Conservation (phyloP, 202 grass and related monocot genomes). For the Panicum virgatum region DNA sequence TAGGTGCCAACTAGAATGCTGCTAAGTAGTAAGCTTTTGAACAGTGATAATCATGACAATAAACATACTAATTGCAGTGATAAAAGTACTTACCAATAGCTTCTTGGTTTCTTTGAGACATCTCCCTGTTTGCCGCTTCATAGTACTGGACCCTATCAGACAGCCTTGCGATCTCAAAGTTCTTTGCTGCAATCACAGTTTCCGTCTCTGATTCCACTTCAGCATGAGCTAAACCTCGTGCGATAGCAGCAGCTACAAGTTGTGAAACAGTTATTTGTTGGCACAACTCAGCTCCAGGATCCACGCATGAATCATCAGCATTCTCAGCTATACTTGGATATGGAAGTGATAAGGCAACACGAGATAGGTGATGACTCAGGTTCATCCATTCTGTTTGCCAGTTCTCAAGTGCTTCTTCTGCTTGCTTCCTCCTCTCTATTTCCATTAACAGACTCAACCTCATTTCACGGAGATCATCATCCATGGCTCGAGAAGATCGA, state of each 20-base stretch:
- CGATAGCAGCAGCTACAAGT: constrained; percentile 68
- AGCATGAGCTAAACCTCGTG: constrained; percentile 54
- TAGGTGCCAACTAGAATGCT: not conserved
- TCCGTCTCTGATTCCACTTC: constrained; percentile 77
- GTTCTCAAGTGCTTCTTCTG: constrained; percentile 72
- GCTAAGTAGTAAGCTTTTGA: not conserved
- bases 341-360: constrained; percentile 63
- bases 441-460: constrained; percentile 75
- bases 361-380: constrained; percentile 72
- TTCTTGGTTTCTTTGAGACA: constrained; percentile 99
- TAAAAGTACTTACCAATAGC: constrained; percentile 59
- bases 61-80: not conserved
- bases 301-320: constrained; percentile 45
- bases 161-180: constrained; percentile 92
- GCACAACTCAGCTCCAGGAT: constrained; percentile 77
- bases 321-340: constrained; percentile 45
- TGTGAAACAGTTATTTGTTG: constrained; percentile 79
- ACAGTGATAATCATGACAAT: not conserved
- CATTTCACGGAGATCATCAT: constrained; percentile 82
- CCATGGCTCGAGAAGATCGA: constrained; percentile 46
- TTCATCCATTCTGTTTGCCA: constrained; percentile 77
- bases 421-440: constrained; percentile 78
- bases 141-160: constrained; percentile 94
- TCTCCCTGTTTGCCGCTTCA: constrained; percentile 95
- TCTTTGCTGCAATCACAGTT: constrained; percentile 67